Evolutionary conservation across 2,329 filamentous ascomycete species (phyloP), one percentile per base, ranked within the genome.

Genomic region (Fusarium chaquense): DNA sequence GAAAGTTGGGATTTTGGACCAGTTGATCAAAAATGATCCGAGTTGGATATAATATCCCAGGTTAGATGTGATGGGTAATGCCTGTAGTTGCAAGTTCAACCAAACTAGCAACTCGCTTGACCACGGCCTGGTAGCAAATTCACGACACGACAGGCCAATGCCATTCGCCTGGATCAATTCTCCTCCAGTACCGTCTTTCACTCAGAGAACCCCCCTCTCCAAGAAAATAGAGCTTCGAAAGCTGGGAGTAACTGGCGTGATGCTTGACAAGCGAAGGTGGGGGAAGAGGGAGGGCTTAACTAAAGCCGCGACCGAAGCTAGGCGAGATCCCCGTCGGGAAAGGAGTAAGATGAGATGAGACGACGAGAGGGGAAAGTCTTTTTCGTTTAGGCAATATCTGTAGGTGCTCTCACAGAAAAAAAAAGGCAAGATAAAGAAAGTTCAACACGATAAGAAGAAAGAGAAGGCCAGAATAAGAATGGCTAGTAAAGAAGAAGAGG

Each of bases 201-300:
- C 41, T 38, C 33, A 24, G 11, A 30, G 30, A 13, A 26, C 13
- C 32, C 53, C 38, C 46, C 40, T 45, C 36, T 41, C 16, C 38
- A 38, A 46, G 50, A 58, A 22, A 28, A 35, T 35, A 45, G 46
- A 69, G 41, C 33, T 56, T 57, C 45, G 50, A 33, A 67, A 41
- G 46, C 45, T 49, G 35, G 44, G 35, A 45, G 38, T 43, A 41
- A 30, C 69, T 72, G 62, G 69, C 62, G 69, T 72, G 69, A 72
- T 70, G 50, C 35, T 70, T 44, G 26, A 49, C 53, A 67, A 52
- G 40, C 53, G 47, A 72, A 45, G 72, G 66, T 72, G 69, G 69
- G 52, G 69, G 40, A 6, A 12, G 24, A 44, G 24, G 36, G 12
- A 13, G 6, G 22, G 22, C 41, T 58, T 33, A 52, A 43, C 62